Evolutionary conservation across 331 rosid genomes (phyloP).

Genomic region (Erythrophleum ivorense): DNA sequence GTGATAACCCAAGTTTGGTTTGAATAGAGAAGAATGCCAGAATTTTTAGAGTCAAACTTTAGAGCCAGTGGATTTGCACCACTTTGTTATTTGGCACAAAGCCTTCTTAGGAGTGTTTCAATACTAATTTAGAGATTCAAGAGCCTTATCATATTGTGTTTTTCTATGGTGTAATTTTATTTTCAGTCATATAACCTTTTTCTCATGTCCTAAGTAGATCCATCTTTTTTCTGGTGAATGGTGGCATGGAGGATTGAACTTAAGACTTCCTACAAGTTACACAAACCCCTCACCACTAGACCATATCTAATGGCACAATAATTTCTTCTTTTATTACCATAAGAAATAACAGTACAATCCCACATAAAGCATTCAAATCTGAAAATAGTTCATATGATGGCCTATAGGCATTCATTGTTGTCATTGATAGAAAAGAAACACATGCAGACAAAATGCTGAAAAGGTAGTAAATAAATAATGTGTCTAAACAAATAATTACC

Average conservation of each 20-base stretch:
- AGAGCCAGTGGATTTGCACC: not conserved
- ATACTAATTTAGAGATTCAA: constrained; percentile 18
- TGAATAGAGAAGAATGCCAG: constrained; percentile 7
- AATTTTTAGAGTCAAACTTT: not conserved
- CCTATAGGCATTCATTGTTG: constrained; percentile 17
- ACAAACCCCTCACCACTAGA: not conserved
- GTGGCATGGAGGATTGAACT: not conserved
- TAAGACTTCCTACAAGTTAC: not conserved
- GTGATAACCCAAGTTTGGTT: not conserved
- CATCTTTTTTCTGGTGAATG: not conserved
- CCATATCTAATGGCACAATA: not conserved
- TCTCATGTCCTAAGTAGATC: constrained; percentile 9
- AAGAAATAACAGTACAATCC: constrained; percentile 24
- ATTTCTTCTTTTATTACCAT: constrained; percentile 6
- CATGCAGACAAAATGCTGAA: constrained; percentile 18
- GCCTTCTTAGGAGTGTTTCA: constrained; percentile 23
- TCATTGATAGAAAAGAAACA: constrained; percentile 17
- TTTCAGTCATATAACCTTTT: constrained; percentile 10
- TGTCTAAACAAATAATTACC: constrained; percentile 49
- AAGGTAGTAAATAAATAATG: not conserved
- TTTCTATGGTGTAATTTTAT: not conserved
- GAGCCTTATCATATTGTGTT: constrained; percentile 8
- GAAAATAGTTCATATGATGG: constrained; percentile 21
- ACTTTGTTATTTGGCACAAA: not conserved
- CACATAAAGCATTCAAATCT: constrained; percentile 28